These are phyloP conservation scores for Aureobasidium zeae DNA, from an alignment of 2,329 filamentous ascomycete species.

Conservation along the genomic window DNA sequence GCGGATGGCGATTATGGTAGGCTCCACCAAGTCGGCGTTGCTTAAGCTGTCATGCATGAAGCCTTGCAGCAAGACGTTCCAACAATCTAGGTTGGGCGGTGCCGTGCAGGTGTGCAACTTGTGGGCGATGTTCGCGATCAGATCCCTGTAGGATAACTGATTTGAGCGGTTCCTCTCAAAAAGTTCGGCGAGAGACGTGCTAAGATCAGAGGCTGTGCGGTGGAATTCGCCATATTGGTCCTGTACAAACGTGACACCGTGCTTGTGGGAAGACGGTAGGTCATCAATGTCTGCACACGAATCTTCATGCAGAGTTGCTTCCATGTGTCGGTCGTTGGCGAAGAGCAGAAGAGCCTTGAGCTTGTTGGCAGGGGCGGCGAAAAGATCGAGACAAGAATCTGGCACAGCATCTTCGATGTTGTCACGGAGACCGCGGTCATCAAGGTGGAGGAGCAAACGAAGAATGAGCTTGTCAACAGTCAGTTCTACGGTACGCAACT, in stretches of 20 bases:
- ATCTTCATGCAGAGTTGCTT: not conserved
- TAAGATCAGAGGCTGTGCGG: conserved; percentile 21
- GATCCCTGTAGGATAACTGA: conserved; percentile 17
- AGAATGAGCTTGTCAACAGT: conserved; percentile 34
- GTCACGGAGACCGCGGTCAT: conserved; percentile 16
- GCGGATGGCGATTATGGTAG: conserved; percentile 25
- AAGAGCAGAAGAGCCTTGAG: conserved; percentile 7
- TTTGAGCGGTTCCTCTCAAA: conserved; percentile 21
- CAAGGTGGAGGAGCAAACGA: conserved; percentile 26
- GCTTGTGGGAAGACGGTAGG: not conserved
- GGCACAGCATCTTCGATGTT: conserved; percentile 22
- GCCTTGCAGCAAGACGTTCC: conserved; percentile 61
- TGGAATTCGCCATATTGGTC: conserved; percentile 31
- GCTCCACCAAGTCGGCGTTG: not conserved
- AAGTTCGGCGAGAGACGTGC: conserved; percentile 20
- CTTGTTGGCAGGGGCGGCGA: not conserved
- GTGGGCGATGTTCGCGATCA: conserved; percentile 42
- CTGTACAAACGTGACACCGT: conserved; percentile 28
- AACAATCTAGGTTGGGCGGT: conserved; percentile 57
- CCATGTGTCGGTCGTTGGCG: not conserved
- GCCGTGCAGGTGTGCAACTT: conserved; percentile 56
- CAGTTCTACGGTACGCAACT: conserved; percentile 34
- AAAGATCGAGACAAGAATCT: conserved; percentile 16
- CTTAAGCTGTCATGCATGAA: conserved; percentile 37
- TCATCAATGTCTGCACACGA: not conserved